A percentile compares a stretch with the other conserved stretches of the same genome.
Conservation (phyloP, 1,139 yeast species). For the Maudiozyma humilis region DNA sequence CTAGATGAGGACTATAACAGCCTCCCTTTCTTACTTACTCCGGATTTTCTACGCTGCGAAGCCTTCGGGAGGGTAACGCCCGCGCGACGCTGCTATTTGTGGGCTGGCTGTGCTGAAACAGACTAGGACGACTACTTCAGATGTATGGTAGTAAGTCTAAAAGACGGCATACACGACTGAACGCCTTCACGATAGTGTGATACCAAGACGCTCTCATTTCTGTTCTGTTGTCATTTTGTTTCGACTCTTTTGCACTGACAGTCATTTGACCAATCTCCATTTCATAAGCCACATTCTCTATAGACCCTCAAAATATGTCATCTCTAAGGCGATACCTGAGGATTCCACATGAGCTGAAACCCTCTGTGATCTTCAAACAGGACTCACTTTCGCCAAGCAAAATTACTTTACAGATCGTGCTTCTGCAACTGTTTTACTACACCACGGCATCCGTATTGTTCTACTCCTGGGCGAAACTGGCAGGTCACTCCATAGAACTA, state of each 20-base stretch:
- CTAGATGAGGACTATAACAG: not conserved
- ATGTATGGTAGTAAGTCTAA: too few relatives aligned
- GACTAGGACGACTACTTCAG: too few relatives aligned
- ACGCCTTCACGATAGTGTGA: too few relatives aligned
- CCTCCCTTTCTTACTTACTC: not conserved
- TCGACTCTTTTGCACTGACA: too few relatives aligned
- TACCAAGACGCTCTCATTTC: too few relatives aligned
- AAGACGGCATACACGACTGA: too few relatives aligned
- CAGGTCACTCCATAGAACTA: slow-evolving; percentile 55
- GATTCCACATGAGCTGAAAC: slow-evolving; percentile 25
- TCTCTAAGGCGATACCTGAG: slow-evolving; percentile 27
- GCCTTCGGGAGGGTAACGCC: not conserved
- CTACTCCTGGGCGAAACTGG: slow-evolving; percentile 46
- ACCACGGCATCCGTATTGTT: slow-evolving; percentile 51
- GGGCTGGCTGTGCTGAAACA: not conserved
- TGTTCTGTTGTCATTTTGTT: too few relatives aligned
- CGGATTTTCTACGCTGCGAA: too few relatives aligned
- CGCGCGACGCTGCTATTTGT: not conserved
- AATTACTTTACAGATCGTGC: slow-evolving; percentile 47
- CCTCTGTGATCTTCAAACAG: slow-evolving; percentile 31
- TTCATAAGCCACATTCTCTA: too few relatives aligned
- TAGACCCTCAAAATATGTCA: too few relatives aligned
- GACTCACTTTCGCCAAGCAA: slow-evolving; percentile 38
- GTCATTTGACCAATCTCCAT: too few relatives aligned
- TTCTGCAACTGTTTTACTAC: slow-evolving; percentile 61